phyloP scores from a whole-genome alignment of 805 yeast genomes.

The Torulaspora microellipsoides region DNA sequence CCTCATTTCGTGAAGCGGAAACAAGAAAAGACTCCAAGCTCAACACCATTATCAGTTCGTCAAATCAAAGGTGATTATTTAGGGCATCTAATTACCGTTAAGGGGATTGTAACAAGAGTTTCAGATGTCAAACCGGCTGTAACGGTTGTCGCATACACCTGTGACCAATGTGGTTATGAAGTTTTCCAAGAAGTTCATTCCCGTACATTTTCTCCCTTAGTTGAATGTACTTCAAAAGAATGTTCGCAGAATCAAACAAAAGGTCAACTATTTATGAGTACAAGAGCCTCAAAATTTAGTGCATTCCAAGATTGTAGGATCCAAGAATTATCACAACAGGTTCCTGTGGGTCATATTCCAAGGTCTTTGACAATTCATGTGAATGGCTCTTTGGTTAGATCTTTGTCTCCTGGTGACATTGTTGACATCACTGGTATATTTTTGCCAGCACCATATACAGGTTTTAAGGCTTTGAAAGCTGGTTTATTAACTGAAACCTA shows the following conservation, averaged over 20 bases:
- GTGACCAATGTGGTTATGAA: conserved; percentile 96
- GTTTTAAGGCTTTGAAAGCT: conserved; percentile 86
- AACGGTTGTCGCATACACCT: conserved; percentile 88
- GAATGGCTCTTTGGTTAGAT: conserved; percentile 86
- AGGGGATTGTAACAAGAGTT: conserved; percentile 93
- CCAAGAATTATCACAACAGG: conserved; percentile 93
- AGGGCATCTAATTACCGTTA: conserved; percentile 82
- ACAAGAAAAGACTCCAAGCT: conserved; percentile 29
- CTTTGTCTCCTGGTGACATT: conserved; percentile 88
- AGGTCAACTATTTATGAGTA: conserved; percentile 87
- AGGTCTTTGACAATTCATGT: conserved; percentile 79
- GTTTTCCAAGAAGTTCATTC: conserved; percentile 91
- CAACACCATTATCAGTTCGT: conserved; percentile 76
- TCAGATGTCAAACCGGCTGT: conserved; percentile 95
- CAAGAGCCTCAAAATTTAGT: conserved; percentile 92
- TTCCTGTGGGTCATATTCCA: conserved; percentile 97
- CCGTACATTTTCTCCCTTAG: conserved; percentile 78
- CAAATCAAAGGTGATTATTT: conserved; percentile 78
- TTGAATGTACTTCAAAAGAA: conserved; percentile 77
- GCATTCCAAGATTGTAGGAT: conserved; percentile 94
- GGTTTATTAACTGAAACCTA: conserved; percentile 93
- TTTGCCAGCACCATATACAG: conserved; percentile 93
- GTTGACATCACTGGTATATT: conserved; percentile 92
- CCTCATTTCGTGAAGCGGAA: conserved; percentile 32
- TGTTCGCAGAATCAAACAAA: conserved; percentile 75